Conservation (phyloP, 345 rosid species). For the Lagerstroemia speciosa region DNA sequence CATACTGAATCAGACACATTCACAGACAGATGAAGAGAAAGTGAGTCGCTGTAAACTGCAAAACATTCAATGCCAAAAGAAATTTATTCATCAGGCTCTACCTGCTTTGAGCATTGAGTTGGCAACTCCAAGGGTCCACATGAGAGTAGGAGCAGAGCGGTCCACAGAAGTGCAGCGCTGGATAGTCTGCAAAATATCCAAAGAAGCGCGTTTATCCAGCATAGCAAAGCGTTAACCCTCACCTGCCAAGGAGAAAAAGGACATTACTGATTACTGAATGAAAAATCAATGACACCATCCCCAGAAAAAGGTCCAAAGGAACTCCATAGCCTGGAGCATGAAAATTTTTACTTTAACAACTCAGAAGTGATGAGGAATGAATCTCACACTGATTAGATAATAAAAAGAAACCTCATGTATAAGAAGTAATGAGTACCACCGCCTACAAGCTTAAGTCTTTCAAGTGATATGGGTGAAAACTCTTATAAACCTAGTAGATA, state of each 20-base stretch:
- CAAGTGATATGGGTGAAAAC: too few species aligned
- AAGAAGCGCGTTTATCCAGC: conserved; percentile 69
- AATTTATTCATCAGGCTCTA: background rate
- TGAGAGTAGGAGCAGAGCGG: conserved; percentile 88
- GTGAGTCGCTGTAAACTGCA: conserved; percentile 2
- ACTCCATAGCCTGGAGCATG: background rate
- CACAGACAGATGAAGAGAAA: conserved; percentile 6
- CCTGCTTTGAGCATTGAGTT: conserved; percentile 82
- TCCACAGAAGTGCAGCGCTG: conserved; percentile 96
- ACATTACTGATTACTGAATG: background rate
- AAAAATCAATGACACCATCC: background rate
- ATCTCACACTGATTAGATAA: too few species aligned
- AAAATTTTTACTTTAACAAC: background rate
- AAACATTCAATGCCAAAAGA: background rate
- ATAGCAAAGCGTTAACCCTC: conserved; percentile 86
- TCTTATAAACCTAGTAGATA: too few species aligned
- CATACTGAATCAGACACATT: conserved; percentile 45
- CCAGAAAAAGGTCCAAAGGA: background rate
- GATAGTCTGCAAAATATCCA: conserved; percentile 75
- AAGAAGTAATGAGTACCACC: too few species aligned
- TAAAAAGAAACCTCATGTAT: too few species aligned
- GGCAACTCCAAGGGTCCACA: conserved; percentile 94
- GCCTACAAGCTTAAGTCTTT: too few species aligned
- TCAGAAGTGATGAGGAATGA: too few species aligned
- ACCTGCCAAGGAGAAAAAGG: conserved; percentile 44